These are phyloP conservation scores for Phialophora expanda DNA, from an alignment of 2,329 filamentous ascomycete genomes.

Conservation along the genomic window DNA sequence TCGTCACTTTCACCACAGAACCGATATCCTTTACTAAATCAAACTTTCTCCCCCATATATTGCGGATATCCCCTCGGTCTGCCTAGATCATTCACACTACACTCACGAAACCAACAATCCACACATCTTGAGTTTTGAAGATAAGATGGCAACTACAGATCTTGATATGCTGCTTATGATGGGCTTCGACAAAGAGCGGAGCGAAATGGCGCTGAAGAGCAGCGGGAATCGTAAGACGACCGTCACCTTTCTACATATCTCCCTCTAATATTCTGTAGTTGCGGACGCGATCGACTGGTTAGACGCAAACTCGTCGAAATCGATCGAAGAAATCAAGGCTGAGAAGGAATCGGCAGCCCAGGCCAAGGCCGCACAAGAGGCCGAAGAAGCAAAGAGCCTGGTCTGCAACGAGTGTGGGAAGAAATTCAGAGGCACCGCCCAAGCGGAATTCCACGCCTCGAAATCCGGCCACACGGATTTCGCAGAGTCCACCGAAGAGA, in stretches of 20 bases:
- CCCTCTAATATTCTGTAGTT: conserved; percentile 57
- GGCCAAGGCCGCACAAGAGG: conserved; percentile 70
- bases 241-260: not conserved
- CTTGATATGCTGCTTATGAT: conserved; percentile 67
- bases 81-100: not conserved
- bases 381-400: conserved; percentile 76
- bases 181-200: conserved; percentile 82
- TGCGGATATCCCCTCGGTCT: not conserved
- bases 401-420: conserved; percentile 96
- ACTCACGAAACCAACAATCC: not conserved
- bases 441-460: conserved; percentile 87
- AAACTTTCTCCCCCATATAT: not conserved
- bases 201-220: conserved; percentile 82
- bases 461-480: conserved; percentile 94
- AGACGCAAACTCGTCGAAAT: conserved; percentile 85
- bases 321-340: conserved; percentile 77
- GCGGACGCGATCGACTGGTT: conserved; percentile 94
- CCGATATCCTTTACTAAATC: not conserved
- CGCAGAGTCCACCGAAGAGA: conserved; percentile 88
- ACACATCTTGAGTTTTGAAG: not conserved
- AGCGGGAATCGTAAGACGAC: conserved; percentile 72
- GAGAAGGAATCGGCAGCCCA: conserved; percentile 61
- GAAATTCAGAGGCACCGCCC: conserved; percentile 78
- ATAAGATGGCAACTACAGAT: conserved; percentile 52
- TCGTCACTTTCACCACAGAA: not conserved